Evolutionary conservation across 352 stramenopile genomes (phyloP), one percentile per base, ranked within the genome.

Genomic region (Elongisporangium prolatum): DNA sequence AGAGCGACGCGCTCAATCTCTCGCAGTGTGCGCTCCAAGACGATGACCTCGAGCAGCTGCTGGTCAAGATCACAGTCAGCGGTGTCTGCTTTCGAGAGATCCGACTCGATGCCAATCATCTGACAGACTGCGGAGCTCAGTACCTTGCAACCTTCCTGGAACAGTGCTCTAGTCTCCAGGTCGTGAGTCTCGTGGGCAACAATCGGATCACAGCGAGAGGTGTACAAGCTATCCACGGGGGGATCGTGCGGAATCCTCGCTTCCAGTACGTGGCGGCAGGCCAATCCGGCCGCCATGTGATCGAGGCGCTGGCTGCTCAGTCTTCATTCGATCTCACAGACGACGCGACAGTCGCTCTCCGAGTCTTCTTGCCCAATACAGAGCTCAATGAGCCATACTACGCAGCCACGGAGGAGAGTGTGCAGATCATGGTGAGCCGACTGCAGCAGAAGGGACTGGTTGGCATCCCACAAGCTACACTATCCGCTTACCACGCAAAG

Each of bases 11-110:
- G 16, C 54, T 79, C 7, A 61, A 75, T 20, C 56, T 88, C 1
- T 60, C 64, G 1, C 54, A 74, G 3, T 79, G 69, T 54, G 40
- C 21, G 10, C 44, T 87, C 21, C 50, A 67, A 0, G 77, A 87
- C 53, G 63, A 72, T 1, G 72, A 85, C 6, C 34, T 87, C 18
- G 62, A 56, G 14, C 57, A 76, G 6, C 24, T 85, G 11, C 48
- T 87, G 38, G 16, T 77, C 21, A 87, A 85, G 49, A 54, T 84
- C 13, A 48, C 65, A 10, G 68, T 84, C 7, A 71, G 67, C 48
- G 61, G 63, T 0, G 61, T 67, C 21, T 38, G 51, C 0, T 67
- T 87, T 50, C 40, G 53, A 17, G 66, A 82, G 17, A 65, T 87
- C 28, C 49, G 60, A 11, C 63, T 87, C 4, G 67, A 73, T 18